Evolutionary conservation across 1,284 basidiomycete species (phyloP).

Genomic region (Xerocomus minutiporus): DNA sequence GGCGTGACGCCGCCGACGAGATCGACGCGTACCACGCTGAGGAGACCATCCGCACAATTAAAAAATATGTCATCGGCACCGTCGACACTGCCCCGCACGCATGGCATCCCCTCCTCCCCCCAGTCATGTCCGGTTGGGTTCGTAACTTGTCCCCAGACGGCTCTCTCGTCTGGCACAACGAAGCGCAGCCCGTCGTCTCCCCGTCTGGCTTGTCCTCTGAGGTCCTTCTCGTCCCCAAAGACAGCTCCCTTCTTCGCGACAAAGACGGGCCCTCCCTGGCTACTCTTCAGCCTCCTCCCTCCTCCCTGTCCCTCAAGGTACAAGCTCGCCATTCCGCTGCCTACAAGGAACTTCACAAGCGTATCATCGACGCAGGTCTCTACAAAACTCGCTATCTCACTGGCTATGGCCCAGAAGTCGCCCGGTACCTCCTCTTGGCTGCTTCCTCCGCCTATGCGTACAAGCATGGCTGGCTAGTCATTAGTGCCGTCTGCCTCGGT

Average conservation of each 20-base stretch:
- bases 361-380: conserved; percentile 75
- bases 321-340: conserved; percentile 75
- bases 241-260: conserved; percentile 22
- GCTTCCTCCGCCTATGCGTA: conserved; percentile 62
- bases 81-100: conserved; percentile 55
- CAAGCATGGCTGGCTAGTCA: conserved; percentile 57
- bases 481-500: conserved; percentile 78
- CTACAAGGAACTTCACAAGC: conserved; percentile 76
- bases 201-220: conserved; percentile 47
- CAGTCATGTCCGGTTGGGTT: conserved; percentile 83
- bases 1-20: conserved; percentile 92
- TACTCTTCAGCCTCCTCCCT: conserved; percentile 50
- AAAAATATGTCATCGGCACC: conserved; percentile 70
- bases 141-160: conserved; percentile 43
- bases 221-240: conserved; percentile 56
- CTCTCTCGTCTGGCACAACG: conserved; percentile 53
- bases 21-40: conserved; percentile 88
- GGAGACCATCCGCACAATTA: conserved; percentile 61
- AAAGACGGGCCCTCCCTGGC: conserved; percentile 44
- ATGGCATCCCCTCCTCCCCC: conserved; percentile 86
- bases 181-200: conserved; percentile 48
- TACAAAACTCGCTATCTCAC: conserved; percentile 79
- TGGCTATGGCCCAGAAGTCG: conserved; percentile 88
- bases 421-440: conserved; percentile 71
- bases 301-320: conserved; percentile 50